Evolutionary conservation across 176 grass and related monocot species (phyloP).

Genomic region (Phragmites australis): DNA sequence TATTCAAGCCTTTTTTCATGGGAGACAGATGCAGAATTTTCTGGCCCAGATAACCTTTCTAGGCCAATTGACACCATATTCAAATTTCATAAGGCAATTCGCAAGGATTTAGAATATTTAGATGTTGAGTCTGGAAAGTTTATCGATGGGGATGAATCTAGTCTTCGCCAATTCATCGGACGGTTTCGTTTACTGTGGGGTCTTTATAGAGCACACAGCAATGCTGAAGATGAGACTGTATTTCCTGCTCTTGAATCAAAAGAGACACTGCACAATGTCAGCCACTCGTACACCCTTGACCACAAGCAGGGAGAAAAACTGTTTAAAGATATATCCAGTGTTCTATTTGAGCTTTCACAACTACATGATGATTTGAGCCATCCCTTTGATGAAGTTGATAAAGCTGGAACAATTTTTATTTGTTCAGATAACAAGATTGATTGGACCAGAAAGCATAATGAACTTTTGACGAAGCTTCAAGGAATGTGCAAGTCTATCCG

Average conservation of each 20-base stretch:
- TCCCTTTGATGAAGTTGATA: neutral
- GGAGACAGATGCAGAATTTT: slow-evolving; percentile 51
- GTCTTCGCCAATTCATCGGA: slow-evolving; percentile 68
- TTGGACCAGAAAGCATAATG: slow-evolving; percentile 60
- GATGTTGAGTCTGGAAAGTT: slow-evolving; percentile 77
- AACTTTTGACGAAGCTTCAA: slow-evolving; percentile 82
- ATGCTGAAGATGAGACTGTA: slow-evolving; percentile 88
- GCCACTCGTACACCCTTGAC: slow-evolving; percentile 88
- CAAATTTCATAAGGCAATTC: slow-evolving; percentile 93
- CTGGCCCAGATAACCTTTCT: slow-evolving; percentile 40
- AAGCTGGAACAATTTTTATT: slow-evolving; percentile 12
- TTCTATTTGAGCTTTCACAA: slow-evolving; percentile 64
- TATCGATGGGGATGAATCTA: slow-evolving; percentile 63
- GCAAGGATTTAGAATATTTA: slow-evolving; percentile 84
- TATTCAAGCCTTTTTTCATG: slow-evolving; percentile 73
- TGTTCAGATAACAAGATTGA: slow-evolving; percentile 43
- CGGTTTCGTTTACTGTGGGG: slow-evolving; percentile 92
- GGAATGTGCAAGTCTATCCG: slow-evolving; percentile 85
- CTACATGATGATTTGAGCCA: slow-evolving; percentile 41
- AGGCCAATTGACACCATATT: slow-evolving; percentile 91
- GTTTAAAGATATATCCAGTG: slow-evolving; percentile 73
- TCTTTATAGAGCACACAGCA: slow-evolving; percentile 91
- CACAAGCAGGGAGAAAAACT: slow-evolving; percentile 90
- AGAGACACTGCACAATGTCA: slow-evolving; percentile 84
- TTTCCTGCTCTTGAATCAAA: slow-evolving; percentile 96